These are phyloP conservation scores for Pyrenophora seminiperda DNA, from an alignment of 2,329 filamentous ascomycete species.

Conservation along the genomic window DNA sequence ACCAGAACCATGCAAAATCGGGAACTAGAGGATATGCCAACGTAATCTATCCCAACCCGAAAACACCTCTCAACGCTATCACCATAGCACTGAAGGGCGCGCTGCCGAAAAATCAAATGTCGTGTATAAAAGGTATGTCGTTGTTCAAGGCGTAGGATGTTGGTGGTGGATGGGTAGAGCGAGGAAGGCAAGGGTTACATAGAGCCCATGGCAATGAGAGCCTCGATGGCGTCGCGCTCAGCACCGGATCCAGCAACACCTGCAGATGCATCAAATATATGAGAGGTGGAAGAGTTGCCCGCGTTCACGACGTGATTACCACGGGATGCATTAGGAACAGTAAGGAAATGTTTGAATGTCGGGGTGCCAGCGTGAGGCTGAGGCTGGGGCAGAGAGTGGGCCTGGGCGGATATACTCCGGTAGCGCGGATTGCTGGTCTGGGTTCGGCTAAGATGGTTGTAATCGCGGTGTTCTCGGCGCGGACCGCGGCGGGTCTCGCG, in stretches of 20 bases:
- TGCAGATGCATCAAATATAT: constrained; percentile 33
- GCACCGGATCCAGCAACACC: constrained; percentile 48
- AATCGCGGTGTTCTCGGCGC: constrained; percentile 44
- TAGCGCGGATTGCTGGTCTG: constrained; percentile 37
- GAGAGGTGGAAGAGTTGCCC: constrained; percentile 24
- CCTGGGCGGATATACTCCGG: constrained; percentile 36
- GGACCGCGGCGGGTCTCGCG: constrained; percentile 60
- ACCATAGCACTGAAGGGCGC: not conserved
- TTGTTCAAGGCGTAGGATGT: constrained; percentile 13
- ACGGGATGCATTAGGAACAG: constrained; percentile 41
- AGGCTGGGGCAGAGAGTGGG: constrained; percentile 34
- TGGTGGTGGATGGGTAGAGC: constrained; percentile 3
- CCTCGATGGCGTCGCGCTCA: constrained; percentile 81
- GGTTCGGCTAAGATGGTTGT: constrained; percentile 47
- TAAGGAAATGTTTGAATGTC: constrained; percentile 31
- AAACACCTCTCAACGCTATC: constrained; percentile 3
- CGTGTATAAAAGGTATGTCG: constrained; percentile 1
- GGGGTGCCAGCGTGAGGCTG: constrained; percentile 23
- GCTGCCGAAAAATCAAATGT: not conserved
- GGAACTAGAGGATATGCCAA: constrained; percentile 29
- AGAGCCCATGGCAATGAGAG: constrained; percentile 78
- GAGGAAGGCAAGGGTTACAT: constrained; percentile 44
- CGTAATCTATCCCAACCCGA: constrained; percentile 21
- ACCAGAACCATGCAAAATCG: constrained; percentile 21
- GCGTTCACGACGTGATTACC: constrained; percentile 35